Percentiles rank a stretch among this genome's conserved stretches.
These are phyloP conservation scores for Aspergillus hancockii DNA, from an alignment of 495 filamentous ascomycete species.

Conservation along the genomic window DNA sequence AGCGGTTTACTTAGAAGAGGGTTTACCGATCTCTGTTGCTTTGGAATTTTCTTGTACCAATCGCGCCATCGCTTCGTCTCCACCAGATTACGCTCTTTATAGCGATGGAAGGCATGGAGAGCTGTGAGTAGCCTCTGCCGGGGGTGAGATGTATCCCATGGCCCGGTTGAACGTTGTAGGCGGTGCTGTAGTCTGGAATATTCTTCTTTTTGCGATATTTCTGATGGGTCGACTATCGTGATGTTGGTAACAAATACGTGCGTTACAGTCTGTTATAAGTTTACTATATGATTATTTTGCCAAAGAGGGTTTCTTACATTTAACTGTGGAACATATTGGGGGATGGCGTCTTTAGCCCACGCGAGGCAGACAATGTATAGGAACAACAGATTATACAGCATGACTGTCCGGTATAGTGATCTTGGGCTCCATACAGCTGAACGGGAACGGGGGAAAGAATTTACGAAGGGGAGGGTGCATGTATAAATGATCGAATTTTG, in stretches of 20 bases:
- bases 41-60: conserved; percentile 24
- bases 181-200: conserved; percentile 15
- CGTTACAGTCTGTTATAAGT: conserved; percentile 6
- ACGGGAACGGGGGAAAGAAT: background rate
- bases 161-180: conserved; percentile 16
- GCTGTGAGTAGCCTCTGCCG: conserved; percentile 25
- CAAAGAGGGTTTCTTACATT: background rate
- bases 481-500: too few species aligned
- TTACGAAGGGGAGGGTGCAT: background rate
- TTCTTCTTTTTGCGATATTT: conserved; percentile 12
- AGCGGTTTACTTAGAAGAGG: background rate
- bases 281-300: background rate
- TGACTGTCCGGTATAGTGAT: background rate
- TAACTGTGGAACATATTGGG: background rate
- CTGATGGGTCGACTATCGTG: conserved; percentile 6
- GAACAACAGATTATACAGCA: background rate
- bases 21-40: conserved; percentile 19
- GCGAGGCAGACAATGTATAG: conserved; percentile 2
- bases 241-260: conserved; percentile 18
- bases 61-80: conserved; percentile 25
- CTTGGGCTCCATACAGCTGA: background rate
- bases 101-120: conserved; percentile 19
- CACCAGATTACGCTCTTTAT: conserved; percentile 19
- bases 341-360: background rate
- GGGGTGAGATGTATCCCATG: conserved; percentile 23